These are phyloP conservation scores for Psilocybe cubensis DNA, from an alignment of 768 basidiomycete species.

Conservation along the genomic window DNA sequence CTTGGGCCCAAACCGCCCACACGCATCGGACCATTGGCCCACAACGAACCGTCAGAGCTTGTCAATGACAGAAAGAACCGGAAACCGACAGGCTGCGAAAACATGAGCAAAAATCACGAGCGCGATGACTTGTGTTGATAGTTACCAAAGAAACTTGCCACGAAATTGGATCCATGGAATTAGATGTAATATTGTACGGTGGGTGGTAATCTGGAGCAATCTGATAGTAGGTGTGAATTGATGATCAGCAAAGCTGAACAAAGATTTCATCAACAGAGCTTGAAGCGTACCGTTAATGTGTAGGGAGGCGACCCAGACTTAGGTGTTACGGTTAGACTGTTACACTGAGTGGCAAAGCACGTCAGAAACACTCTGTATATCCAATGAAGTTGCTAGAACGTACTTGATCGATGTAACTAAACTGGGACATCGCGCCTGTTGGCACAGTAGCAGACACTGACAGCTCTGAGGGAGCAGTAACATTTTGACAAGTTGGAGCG, in stretches of 20 bases:
- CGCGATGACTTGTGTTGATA: not conserved
- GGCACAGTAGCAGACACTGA: constrained; percentile 37
- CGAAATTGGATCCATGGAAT: constrained; percentile 34
- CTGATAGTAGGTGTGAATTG: constrained; percentile 27
- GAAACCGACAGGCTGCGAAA: constrained; percentile 41
- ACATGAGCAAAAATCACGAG: not conserved
- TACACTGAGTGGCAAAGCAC: constrained; percentile 39
- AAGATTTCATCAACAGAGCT: not conserved
- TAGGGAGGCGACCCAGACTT: constrained; percentile 50
- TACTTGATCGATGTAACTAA: constrained; percentile 51
- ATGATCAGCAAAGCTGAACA: not conserved
- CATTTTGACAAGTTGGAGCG: constrained; percentile 43
- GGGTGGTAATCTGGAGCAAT: constrained; percentile 55
- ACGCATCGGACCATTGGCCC: constrained; percentile 55
- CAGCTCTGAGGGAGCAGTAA: constrained; percentile 38
- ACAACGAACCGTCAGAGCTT: constrained; percentile 48
- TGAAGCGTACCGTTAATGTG: constrained; percentile 42
- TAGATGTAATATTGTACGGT: constrained; percentile 52
- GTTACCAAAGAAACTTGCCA: constrained; percentile 46
- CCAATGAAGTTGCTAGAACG: not conserved
- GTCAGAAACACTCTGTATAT: not conserved
- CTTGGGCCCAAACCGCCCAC: constrained; percentile 42
- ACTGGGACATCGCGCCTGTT: constrained; percentile 44
- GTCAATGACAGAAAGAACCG: constrained; percentile 53
- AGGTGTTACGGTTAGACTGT: constrained; percentile 46